Evolutionary conservation across 306 rosid species (phyloP), one percentile per base, ranked within the genome.

Genomic region (Lablab purpureus): DNA sequence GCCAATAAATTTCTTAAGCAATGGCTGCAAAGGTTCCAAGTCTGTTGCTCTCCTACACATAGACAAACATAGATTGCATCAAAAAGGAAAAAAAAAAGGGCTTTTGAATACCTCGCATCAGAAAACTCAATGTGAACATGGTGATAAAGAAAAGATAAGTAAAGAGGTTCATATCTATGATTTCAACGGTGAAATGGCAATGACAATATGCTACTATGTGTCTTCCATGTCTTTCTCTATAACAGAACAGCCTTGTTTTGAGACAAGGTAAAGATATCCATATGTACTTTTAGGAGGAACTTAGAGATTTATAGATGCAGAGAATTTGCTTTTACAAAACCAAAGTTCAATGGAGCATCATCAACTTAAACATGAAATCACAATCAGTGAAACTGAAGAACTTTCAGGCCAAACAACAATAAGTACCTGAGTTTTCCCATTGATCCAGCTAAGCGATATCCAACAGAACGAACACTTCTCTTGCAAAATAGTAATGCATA

Each of bases 1-100:
- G 86, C 89, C 81, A 75, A 95, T 85, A 84, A 90, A 92, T 82
- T 90, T 95, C 87, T 87, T 89, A 63, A 95, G 92, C 84, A 95
- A 74, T 36, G 98, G 97, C 87, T 95, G 99, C 90, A 95, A 85
- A 80, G 97, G 97, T 74, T 95, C 98, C 89, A 95, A 81, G 79
- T 88, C 97, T 59, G 83, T 75, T 55, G 90, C 92, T 74, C 84
- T 90, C 97, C 99, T 95, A 83, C 58, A 64, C 55, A 59, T 47
- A 71, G 43, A 62, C 49, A 19, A 73, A 40, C 50, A 79, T 49
- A 13, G 51, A 83, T 45, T 6, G 73, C 55, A 74, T 36, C 51
- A 50, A 54, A 75, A 70, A 23, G 67, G 43, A 13, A 71, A 10
- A 41, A 71, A 10, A 41, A 75, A 76, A n/a, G n/a, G 34, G 32